Base-by-base conservation (phyloP, 139 green algal species). In the Haematococcus lacustris region DNA sequence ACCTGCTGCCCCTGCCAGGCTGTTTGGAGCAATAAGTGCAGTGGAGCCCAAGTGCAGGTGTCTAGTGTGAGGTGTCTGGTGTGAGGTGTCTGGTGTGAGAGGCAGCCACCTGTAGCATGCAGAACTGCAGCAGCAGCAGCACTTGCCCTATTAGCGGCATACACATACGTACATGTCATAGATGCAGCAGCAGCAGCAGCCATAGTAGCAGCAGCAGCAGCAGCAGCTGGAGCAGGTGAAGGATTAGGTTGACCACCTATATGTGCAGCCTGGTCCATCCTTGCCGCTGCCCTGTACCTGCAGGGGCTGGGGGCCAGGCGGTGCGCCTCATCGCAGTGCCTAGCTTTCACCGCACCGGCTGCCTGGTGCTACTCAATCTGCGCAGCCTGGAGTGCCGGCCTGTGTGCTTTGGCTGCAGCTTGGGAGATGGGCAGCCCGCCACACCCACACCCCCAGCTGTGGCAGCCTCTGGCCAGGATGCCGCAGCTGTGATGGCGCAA, bases 321-420 rank as follows among this genome's bases (percentile, higher is more conserved):
- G 82, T 92, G 62, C 80, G 86, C 25, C 68, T 96, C 51, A 66
- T 98, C 25, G 76, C 59, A 3, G 76, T 98, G 34, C 93, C 93
- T 30, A 81, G 77, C 28, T 97, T 97, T 61, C 38, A 68, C n/a
- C 69, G 71, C 32, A 94, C 77, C 1, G 80, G 86, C 0, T 85
- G 72, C 0, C 35, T 93, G 38, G 90, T 98, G 73, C 79, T 97
- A 60, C 65, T 98, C 47, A 96, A 98, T 74, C 73, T 96, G 53
- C 53, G 53, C 17, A 64, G 23, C 4, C 53, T 64, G 53, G 53
- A 64, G 53, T 21, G 23, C 13, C 26, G 53, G 13, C 53, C 53
- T 30, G 4, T 64, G 13, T n/a, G n/a, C n/a, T n/a, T n/a, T n/a
- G n/a, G n/a, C n/a, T n/a, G n/a, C n/a, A n/a, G n/a, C n/a, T n/a